phyloP scores from a whole-genome alignment of 257 asterid species.

The Apocynum venetum region DNA sequence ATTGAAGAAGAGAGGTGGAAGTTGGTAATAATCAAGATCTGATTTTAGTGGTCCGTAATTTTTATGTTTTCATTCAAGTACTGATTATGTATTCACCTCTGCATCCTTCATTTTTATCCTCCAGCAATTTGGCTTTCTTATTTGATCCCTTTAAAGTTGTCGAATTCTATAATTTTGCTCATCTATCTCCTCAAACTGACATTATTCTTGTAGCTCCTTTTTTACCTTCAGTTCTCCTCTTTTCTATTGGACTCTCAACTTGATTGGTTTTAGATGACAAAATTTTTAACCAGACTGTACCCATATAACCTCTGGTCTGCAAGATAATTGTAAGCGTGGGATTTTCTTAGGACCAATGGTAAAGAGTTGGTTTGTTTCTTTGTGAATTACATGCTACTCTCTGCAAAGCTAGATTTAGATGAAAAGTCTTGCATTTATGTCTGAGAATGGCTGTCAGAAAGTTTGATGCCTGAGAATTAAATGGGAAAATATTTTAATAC shows the following conservation, averaged over 20 bases:
- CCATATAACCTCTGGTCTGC: not conserved
- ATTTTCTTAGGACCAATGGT: not conserved
- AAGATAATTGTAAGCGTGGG: not conserved
- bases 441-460: not conserved
- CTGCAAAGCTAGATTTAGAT: not conserved
- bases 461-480: slow-evolving; percentile 1
- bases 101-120: slow-evolving; percentile 14
- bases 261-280: not conserved
- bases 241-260: not conserved
- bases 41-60: slow-evolving; percentile 85
- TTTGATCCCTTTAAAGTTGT: not conserved
- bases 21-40: slow-evolving; percentile 96
- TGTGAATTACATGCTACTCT: not conserved
- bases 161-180: not conserved
- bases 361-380: not conserved
- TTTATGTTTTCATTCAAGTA: slow-evolving; percentile 26
- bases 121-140: slow-evolving; percentile 8
- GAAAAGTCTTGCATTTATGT: not conserved
- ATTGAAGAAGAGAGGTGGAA: slow-evolving; percentile 99
- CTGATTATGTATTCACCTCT: slow-evolving; percentile 15
- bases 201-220: not conserved
- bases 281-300: not conserved
- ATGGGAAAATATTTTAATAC: not conserved
- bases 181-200: not conserved
- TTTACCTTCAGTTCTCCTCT: not conserved